Evolutionary conservation across 345 rosid species (phyloP).

Genomic region (Sisymbrium altissimum): DNA sequence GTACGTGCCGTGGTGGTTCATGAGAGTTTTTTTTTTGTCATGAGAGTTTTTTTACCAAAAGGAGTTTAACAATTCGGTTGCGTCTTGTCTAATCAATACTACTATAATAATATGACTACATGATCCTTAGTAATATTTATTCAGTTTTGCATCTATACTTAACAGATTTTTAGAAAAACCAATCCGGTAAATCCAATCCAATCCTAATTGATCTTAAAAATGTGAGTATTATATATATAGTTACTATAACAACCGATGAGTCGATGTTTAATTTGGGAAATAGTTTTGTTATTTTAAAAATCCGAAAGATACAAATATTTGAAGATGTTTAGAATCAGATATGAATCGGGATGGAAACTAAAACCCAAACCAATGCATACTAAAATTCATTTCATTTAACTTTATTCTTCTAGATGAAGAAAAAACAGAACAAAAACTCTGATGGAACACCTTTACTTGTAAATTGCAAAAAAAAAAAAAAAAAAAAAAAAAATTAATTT

Average conservation of each 20-base stretch:
- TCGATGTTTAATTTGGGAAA: neutral
- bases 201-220: neutral
- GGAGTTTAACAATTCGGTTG: neutral
- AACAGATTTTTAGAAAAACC: neutral
- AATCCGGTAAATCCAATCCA: neutral
- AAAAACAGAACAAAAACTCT: neutral
- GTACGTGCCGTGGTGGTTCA: conserved; percentile 12
- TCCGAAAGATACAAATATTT: neutral
- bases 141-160: neutral
- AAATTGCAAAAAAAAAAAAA: neutral
- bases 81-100: conserved; percentile 12
- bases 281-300: neutral
- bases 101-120: neutral
- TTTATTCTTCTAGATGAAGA: neutral
- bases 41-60: conserved; percentile 23
- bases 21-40: conserved; percentile 17
- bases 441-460: neutral
- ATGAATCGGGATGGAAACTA: neutral
- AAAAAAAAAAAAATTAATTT: too few species aligned
- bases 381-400: neutral
- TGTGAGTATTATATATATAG: too few species aligned
- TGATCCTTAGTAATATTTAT: neutral
- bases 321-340: neutral
- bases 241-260: neutral
- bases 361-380: neutral